Percentiles rank a stretch among this genome's conserved stretches.
Conservation (phyloP, 2,329 filamentous ascomycete genomes). For the Talaromyces sp. region DNA sequence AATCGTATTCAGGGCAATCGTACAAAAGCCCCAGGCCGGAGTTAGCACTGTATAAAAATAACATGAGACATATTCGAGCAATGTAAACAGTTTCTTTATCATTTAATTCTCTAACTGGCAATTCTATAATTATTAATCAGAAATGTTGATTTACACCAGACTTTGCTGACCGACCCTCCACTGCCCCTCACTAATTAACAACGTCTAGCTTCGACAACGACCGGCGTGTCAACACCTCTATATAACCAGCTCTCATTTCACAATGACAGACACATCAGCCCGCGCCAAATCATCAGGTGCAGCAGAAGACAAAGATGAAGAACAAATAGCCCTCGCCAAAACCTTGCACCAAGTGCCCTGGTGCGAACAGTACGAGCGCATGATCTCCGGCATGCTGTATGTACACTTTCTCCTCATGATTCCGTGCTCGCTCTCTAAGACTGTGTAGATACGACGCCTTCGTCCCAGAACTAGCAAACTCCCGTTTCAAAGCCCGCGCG, state of each 20-base stretch:
- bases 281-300: slow-evolving; percentile 8
- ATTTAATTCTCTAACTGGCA: background rate
- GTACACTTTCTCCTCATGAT: background rate
- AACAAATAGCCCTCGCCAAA: slow-evolving; percentile 18
- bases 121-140: too few relatives aligned
- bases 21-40: too few relatives aligned
- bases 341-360: slow-evolving; percentile 21
- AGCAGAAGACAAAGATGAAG: slow-evolving; percentile 14
- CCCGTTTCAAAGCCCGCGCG: slow-evolving; percentile 53
- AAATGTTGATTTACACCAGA: background rate
- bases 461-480: slow-evolving; percentile 48
- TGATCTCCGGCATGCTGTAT: slow-evolving; percentile 28
- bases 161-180: background rate
- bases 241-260: background rate
- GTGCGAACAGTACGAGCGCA: slow-evolving; percentile 28
- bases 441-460: slow-evolving; percentile 49
- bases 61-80: too few relatives aligned
- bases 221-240: background rate
- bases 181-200: background rate
- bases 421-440: background rate
- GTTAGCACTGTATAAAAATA: too few relatives aligned
- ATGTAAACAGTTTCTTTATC: too few relatives aligned
- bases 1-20: too few relatives aligned
- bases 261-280: background rate
- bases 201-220: background rate